Conservation (phyloP, 495 filamentous ascomycete genomes). For the Halenospora varia region DNA sequence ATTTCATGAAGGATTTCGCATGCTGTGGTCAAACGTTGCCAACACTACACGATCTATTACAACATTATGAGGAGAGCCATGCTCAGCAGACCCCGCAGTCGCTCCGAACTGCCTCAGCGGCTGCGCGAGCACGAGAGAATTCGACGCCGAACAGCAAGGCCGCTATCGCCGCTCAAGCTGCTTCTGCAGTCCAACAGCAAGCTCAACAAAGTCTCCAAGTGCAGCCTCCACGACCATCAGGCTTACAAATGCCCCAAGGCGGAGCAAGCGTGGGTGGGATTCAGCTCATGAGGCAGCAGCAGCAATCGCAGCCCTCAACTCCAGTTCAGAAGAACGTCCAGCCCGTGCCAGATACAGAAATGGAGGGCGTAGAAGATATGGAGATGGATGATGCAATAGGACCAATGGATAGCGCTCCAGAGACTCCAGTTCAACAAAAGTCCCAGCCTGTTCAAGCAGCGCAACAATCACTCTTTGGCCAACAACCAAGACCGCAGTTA, state of each 20-base stretch:
- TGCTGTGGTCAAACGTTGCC: slow-evolving; percentile 87
- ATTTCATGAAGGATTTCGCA: slow-evolving; percentile 92
- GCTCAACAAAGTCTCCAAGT: slow-evolving; percentile 39
- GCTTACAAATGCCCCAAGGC: slow-evolving; percentile 43
- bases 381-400: slow-evolving; percentile 86
- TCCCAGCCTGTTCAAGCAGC: slow-evolving; percentile 33
- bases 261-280: slow-evolving; percentile 32
- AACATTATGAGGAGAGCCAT: slow-evolving; percentile 95
- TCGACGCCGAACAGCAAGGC: slow-evolving; percentile 46
- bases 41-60: slow-evolving; percentile 88
- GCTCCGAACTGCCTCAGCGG: slow-evolving; percentile 24
- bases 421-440: slow-evolving; percentile 40
- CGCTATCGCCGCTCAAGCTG: slow-evolving; percentile 48
- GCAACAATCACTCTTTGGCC: slow-evolving; percentile 59
- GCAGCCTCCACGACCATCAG: slow-evolving; percentile 29
- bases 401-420: slow-evolving; percentile 49
- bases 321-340: slow-evolving; percentile 28
- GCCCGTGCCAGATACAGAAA: slow-evolving; percentile 51
- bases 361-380: slow-evolving; percentile 92
- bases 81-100: slow-evolving; percentile 58
- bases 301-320: slow-evolving; percentile 28
- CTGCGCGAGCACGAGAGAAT: slow-evolving; percentile 27
- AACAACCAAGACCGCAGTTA: slow-evolving; percentile 66
- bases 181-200: slow-evolving; percentile 49
- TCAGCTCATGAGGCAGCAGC: slow-evolving; percentile 38